Evolutionary conservation across 2,329 filamentous ascomycete genomes (phyloP).

Genomic region (Fusarium fujikuroi): DNA sequence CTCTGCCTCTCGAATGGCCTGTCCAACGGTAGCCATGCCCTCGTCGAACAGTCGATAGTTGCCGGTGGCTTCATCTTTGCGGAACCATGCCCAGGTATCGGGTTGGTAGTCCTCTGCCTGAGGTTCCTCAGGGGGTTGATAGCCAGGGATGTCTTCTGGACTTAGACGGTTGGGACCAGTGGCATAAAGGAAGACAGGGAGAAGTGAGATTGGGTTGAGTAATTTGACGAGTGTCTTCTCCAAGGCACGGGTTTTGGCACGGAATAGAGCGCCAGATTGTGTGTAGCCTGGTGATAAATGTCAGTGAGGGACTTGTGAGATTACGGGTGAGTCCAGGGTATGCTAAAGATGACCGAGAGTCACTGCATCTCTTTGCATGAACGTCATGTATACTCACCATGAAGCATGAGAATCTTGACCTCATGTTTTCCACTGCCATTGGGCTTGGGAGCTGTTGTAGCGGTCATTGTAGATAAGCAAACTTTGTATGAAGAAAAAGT

Average conservation of each 20-base stretch:
- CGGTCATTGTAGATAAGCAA: conserved; percentile 44
- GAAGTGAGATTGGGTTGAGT: conserved; percentile 69
- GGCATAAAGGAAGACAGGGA: conserved; percentile 71
- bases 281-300: conserved; percentile 73
- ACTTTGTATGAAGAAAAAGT: conserved; percentile 3
- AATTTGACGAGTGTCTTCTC: conserved; percentile 82
- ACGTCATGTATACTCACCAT: conserved; percentile 60
- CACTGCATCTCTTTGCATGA: background rate
- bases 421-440: conserved; percentile 57
- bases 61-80: conserved; percentile 71
- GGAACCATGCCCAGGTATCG: conserved; percentile 86
- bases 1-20: conserved; percentile 68
- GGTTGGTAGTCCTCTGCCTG: conserved; percentile 61
- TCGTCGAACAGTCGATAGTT: conserved; percentile 76
- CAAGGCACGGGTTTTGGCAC: conserved; percentile 86
- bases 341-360: background rate
- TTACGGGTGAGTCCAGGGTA: conserved; percentile 1
- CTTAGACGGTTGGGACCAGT: conserved; percentile 73
- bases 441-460: conserved; percentile 36
- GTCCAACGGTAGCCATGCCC: conserved; percentile 72
- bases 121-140: conserved; percentile 56
- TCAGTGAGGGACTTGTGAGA: conserved; percentile 15
- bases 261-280: conserved; percentile 87
- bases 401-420: conserved; percentile 80
- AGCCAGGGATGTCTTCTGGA: conserved; percentile 76